These are phyloP conservation scores for Flammula alnicola DNA, from an alignment of 1,284 basidiomycete species.

Conservation along the genomic window DNA sequence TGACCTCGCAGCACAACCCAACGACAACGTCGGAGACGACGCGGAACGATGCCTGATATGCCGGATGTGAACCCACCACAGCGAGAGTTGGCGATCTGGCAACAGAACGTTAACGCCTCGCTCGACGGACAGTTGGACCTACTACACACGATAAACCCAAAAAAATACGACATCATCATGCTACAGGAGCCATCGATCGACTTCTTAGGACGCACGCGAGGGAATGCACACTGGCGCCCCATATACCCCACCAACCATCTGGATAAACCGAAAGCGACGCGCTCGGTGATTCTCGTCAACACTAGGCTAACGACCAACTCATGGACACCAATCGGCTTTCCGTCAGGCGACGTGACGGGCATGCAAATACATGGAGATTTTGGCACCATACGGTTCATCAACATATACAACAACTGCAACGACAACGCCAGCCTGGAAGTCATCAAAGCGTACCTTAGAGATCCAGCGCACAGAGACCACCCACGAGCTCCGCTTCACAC, in stretches of 20 bases:
- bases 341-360: constrained; percentile 1
- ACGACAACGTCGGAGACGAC: too few species aligned
- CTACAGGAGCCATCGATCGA: constrained; percentile 3
- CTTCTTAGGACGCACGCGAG: background rate
- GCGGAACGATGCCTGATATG: too few species aligned
- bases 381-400: background rate
- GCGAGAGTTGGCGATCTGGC: too few species aligned
- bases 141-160: too few species aligned
- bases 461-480: background rate
- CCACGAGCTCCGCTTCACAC: background rate
- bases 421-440: background rate
- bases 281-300: constrained; percentile 5
- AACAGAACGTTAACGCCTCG: too few species aligned
- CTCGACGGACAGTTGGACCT: too few species aligned
- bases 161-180: background rate
- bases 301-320: background rate
- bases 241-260: background rate
- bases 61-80: too few species aligned
- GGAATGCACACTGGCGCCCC: background rate
- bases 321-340: background rate
- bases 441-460: background rate
- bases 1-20: too few species aligned
- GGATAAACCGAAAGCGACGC: background rate
- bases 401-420: background rate
- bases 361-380: background rate